Conservation (phyloP, 148 eudicot species). For the Persicaria maculosa region DNA sequence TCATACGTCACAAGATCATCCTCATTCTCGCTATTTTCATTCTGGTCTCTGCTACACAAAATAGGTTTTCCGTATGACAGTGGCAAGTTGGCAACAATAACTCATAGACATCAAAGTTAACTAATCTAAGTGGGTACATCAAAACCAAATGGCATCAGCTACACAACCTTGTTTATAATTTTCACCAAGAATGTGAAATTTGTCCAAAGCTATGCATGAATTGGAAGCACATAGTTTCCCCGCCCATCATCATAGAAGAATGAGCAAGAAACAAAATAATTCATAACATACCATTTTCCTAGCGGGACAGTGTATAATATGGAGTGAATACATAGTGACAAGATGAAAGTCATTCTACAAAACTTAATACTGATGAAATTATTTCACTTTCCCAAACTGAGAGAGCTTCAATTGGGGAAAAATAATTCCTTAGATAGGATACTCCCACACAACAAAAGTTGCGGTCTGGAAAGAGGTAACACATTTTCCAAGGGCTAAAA, state of each 20-base stretch:
- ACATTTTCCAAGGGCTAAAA: no score
- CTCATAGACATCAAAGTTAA: background rate
- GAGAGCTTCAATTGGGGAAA: no score
- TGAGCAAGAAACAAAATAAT: background rate
- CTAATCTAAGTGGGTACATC: background rate
- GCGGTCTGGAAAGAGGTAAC: no score
- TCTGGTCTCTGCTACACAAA: constrained; percentile 31
- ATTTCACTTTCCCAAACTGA: no score
- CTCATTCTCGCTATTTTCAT: constrained; percentile 28
- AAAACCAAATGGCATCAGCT: background rate
- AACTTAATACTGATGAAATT: no score
- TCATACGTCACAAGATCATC: constrained; percentile 24
- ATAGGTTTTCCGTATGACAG: background rate
- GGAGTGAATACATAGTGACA: no score
- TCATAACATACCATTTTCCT: background rate
- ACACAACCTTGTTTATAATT: background rate
- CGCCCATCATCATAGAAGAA: background rate
- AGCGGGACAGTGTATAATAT: no score
- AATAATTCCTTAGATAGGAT: no score
- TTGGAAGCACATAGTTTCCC: background rate
- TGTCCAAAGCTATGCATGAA: background rate
- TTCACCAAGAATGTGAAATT: background rate
- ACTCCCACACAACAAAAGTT: no score
- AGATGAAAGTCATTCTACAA: no score
- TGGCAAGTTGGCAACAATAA: background rate